Base-by-base conservation (phyloP, 2,329 filamentous ascomycete species). In the Leptodontidium sp. region DNA sequence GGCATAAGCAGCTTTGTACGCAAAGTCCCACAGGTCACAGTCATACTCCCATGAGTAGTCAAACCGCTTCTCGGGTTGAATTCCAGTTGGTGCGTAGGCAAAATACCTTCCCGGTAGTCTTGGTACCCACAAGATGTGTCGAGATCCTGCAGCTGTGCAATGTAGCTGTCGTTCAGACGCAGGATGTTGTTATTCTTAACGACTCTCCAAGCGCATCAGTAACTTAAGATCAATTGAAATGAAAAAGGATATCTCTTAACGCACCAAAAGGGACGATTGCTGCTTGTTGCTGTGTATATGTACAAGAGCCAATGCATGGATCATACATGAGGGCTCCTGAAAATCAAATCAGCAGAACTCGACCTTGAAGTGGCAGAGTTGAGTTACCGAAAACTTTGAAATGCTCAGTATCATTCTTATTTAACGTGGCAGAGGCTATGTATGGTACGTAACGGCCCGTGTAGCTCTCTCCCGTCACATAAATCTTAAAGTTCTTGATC, bases 371-470 rank as follows among this genome's bases (percentile, higher is more conserved):
- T 15, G 50, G 29, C 17, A 61, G 29, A 32, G 3, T 26, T 8
- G n/a, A 59, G 15, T 50, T n/a, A 68, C 85, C 86, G 26, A 79
- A 81, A 1, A 88, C 73, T 73, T 88, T 82, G 77, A 83, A 87
- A 77, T 86, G 82, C 15, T 83, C 79, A 2, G 79, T 80, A 69
- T 85, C 79, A 47, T 82, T 82, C 69, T 75, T 64, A 77, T 84
- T 79, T 53, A 88, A 79, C 78, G 87, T 85, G 6, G 82, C 82
- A 47, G 83, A 82, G 1, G 85, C 84, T 66, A 88, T 87, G 76
- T 88, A 88, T 0, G 86, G 86, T 4, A 87, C 83, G 71, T 87
- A 88, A 71, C 78, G 79, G 24, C 83, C 85, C 2, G 83, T 85
- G 73, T 87, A 87, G 2, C 81, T 83, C 72, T 88, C 86, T 65